Conservation (phyloP, 345 rosid species). For the Bruguiera parviflora region DNA sequence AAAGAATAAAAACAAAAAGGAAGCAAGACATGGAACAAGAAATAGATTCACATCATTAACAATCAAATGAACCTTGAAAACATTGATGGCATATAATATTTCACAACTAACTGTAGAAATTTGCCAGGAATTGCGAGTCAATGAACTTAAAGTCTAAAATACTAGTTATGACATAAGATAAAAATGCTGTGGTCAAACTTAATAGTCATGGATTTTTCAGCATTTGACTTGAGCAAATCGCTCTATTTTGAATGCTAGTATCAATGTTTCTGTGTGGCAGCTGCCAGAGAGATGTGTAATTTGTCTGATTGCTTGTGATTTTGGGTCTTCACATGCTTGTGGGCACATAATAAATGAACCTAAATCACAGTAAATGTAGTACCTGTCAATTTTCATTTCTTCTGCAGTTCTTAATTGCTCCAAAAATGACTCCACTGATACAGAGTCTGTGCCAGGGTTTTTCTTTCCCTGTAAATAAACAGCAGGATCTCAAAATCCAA, state of each 20-base stretch:
- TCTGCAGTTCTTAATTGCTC: conserved; percentile 51
- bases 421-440: conserved; percentile 47
- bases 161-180: neutral
- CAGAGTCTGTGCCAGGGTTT: conserved; percentile 59
- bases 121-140: neutral
- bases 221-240: neutral
- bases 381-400: conserved; percentile 77
- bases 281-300: neutral
- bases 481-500: neutral
- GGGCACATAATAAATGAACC: too few species aligned
- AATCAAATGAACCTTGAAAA: too few species aligned
- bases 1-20: too few species aligned
- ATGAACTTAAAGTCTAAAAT: neutral
- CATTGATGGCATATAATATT: too few species aligned
- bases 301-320: neutral
- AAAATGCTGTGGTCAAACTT: neutral
- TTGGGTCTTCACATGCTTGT: neutral
- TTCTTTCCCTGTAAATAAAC: conserved; percentile 56
- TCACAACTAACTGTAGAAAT: too few species aligned
- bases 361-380: neutral
- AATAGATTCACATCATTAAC: too few species aligned
- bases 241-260: too few species aligned
- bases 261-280: too few species aligned
- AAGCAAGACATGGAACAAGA: too few species aligned
- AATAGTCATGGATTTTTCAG: neutral